Percentiles rank a stretch among this genome's conserved stretches.
These are phyloP conservation scores for Vanderwaltozyma yarrowii DNA, from an alignment of 805 yeast genomes.

Conservation along the genomic window DNA sequence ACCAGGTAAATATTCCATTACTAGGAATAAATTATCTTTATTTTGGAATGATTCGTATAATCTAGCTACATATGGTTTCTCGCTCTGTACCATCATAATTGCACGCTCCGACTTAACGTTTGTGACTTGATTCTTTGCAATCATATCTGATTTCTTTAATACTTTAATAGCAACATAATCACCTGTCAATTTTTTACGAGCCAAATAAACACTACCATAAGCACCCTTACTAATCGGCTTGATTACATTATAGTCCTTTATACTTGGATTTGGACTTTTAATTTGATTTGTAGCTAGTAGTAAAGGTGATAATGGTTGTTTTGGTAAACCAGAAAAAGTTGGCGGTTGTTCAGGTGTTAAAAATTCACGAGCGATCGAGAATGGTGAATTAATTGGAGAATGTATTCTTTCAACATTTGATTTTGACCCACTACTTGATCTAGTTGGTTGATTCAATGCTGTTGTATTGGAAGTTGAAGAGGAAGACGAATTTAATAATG, in stretches of 20 bases:
- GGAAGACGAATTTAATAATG: constrained; percentile 29
- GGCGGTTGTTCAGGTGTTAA: constrained; percentile 27
- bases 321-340: constrained; percentile 21
- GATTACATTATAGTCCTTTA: constrained; percentile 78
- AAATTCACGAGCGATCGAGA: constrained; percentile 34
- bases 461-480: not conserved
- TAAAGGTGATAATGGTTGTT: constrained; percentile 73
- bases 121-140: constrained; percentile 90
- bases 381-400: constrained; percentile 52
- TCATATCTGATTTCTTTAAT: constrained; percentile 86
- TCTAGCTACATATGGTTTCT: constrained; percentile 87
- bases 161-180: constrained; percentile 94
- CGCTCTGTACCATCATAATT: constrained; percentile 94
- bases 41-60: constrained; percentile 83
- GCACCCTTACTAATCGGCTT: constrained; percentile 97
- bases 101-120: constrained; percentile 94
- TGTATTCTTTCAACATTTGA: constrained; percentile 13
- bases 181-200: constrained; percentile 75
- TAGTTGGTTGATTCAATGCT: not conserved
- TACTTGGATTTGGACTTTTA: constrained; percentile 53
- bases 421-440: constrained; percentile 11
- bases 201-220: constrained; percentile 87
- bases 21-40: constrained; percentile 74
- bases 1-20: constrained; percentile 93
- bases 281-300: constrained; percentile 54